Evolutionary conservation across 345 rosid species (phyloP), one percentile per base, ranked within the genome.

Genomic region (Streptanthus diversifolius): DNA sequence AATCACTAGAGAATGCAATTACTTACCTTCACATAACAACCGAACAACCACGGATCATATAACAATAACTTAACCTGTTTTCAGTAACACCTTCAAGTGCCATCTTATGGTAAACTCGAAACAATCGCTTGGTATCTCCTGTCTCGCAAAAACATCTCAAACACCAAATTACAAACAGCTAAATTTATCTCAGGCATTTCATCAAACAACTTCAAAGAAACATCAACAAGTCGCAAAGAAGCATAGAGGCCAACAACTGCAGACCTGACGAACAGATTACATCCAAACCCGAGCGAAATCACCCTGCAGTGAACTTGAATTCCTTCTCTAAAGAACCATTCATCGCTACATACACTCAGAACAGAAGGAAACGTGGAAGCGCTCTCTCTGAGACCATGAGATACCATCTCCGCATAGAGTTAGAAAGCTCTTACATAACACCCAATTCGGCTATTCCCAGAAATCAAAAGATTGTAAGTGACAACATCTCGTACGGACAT

Each of bases 241-340:
- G 77, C 71, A 66, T 83, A 88, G 48, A 87, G 73, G 62, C 82
- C 86, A n/a, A 86, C 85, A 61, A 90, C 84, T 13, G 95, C 73
- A 65, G 88, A 84, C 13, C 84, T 82, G 4, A 86, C 51, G 13
- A 78, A 86, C 77, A 81, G 11, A 88, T 85, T 88, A 72, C 69
- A 85, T 49, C 32, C 77, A 66, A 83, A 81, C 73, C 91, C 95
- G 5, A 86, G 85, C 17, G 59, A 78, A 58, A 88, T 35, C 73
- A 82, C 86, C 74, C 97, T 87, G 68, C 95, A 80, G 47, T 88
- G 95, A 72, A 83, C 85, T 67, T 88, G 96, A 75, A 70, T 72
- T 44, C 93, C 96, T 81, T 83, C 90, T 66, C 56, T 63, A 27
- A 18, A 59, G 37, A 88, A 80, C 62, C 75, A 77, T 5, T 51